Percentiles rank a stretch among this genome's conserved stretches.
These are phyloP conservation scores for Solanum dulcamara DNA, from an alignment of 257 asterid species.

Conservation along the genomic window DNA sequence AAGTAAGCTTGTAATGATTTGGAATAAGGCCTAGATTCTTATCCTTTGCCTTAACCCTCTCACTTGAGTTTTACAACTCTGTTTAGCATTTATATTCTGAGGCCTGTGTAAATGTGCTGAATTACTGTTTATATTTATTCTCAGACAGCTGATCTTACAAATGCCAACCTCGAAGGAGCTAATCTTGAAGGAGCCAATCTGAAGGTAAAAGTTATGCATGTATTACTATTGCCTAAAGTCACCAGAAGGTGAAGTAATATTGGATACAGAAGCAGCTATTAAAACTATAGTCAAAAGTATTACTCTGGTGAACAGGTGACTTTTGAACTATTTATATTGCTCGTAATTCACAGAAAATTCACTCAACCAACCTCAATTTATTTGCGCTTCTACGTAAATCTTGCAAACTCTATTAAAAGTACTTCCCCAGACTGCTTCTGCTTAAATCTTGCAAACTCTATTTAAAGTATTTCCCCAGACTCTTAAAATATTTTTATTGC, in stretches of 20 bases:
- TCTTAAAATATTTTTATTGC: background rate
- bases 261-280: background rate
- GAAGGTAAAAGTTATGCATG: constrained; percentile 38
- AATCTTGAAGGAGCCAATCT: constrained; percentile 95
- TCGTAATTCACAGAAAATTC: background rate
- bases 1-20: background rate
- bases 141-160: constrained; percentile 92
- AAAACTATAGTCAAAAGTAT: background rate
- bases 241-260: background rate
- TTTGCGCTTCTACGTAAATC: background rate
- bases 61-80: background rate
- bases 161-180: constrained; percentile 98
- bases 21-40: background rate
- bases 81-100: background rate
- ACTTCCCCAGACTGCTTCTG: background rate
- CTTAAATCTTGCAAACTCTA: background rate
- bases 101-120: background rate
- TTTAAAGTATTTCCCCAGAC: background rate
- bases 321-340: background rate
- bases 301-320: background rate
- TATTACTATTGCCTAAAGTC: background rate
- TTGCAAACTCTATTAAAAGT: background rate
- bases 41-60: background rate
- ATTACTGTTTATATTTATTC: constrained; percentile 6
- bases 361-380: background rate